Conservation (phyloP, 1,139 yeast species). For the Geotrichum citri-aurantii region DNA sequence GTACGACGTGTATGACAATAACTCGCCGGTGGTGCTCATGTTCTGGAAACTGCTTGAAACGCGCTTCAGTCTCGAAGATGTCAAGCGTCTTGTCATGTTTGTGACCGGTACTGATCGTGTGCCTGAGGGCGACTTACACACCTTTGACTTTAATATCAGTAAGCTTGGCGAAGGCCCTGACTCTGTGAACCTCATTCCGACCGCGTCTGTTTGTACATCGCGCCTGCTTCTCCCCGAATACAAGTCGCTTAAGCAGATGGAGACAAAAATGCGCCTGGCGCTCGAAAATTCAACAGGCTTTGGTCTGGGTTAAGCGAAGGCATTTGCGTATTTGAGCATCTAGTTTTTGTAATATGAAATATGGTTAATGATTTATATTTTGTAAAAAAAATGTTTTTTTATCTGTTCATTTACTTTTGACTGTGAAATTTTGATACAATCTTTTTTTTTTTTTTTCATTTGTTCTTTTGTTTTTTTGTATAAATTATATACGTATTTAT, state of each 20-base stretch:
- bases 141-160: constrained; percentile 23
- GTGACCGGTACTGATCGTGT: constrained; percentile 31
- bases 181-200: constrained; percentile 22
- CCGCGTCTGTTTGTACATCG: constrained; percentile 30
- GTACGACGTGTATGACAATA: constrained; percentile 15
- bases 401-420: too few relatives aligned
- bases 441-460: neutral
- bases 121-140: constrained; percentile 26
- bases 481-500: too few relatives aligned
- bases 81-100: constrained; percentile 18
- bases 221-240: constrained; percentile 29
- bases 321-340: neutral
- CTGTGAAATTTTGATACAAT: too few relatives aligned
- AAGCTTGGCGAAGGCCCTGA: constrained; percentile 24
- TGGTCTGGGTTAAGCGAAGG: constrained; percentile 24
- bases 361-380: neutral
- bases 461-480: neutral
- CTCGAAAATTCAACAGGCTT: constrained; percentile 30
- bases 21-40: neutral
- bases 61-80: neutral
- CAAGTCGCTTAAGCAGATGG: constrained; percentile 18
- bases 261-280: constrained; percentile 24
- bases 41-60: neutral
- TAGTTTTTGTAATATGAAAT: too few relatives aligned
- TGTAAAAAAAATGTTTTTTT: neutral